These are phyloP conservation scores for Thermomucor indicae-seudaticae DNA, from an alignment of 371 early-diverging fungal species.

Conservation along the genomic window DNA sequence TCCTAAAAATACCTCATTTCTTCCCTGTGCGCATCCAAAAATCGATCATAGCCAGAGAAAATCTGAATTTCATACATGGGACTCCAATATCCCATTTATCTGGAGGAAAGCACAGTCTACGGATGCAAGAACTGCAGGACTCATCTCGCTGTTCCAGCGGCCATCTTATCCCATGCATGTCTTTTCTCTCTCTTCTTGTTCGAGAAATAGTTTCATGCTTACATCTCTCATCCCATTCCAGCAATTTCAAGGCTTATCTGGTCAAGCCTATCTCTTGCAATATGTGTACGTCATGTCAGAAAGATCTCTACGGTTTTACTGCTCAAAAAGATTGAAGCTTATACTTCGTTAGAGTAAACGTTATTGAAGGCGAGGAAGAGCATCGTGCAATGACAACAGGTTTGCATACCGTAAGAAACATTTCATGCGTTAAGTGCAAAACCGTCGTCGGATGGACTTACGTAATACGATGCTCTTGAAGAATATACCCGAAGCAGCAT, in stretches of 20 bases:
- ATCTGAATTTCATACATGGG: no score
- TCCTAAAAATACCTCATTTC: not conserved
- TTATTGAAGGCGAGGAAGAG: constrained; percentile 53
- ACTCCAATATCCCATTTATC: constrained; percentile 49
- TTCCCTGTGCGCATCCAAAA: not conserved
- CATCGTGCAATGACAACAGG: constrained; percentile 69
- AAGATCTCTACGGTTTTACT: not conserved
- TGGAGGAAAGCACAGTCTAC: constrained; percentile 51
- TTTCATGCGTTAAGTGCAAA: constrained; percentile 56
- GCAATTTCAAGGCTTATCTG: constrained; percentile 62
- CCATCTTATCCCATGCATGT: constrained; percentile 63
- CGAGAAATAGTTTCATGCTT: not conserved
- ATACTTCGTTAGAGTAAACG: constrained; percentile 49
- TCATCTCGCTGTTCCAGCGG: constrained; percentile 63
- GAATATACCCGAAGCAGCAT: not conserved
- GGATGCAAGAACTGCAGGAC: constrained; percentile 69
- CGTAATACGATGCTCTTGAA: constrained; percentile 28
- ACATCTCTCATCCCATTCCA: constrained; percentile 11
- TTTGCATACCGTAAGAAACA: constrained; percentile 60
- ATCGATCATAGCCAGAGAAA: no score
- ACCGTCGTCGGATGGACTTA: constrained; percentile 71
- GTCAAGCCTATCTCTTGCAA: constrained; percentile 62
- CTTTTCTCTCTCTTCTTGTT: not conserved
- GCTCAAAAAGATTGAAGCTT: not conserved
- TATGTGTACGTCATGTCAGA: constrained; percentile 38